phyloP scores from a whole-genome alignment of 2,329 filamentous ascomycete genomes.

The Dactylellina leptospora region DNA sequence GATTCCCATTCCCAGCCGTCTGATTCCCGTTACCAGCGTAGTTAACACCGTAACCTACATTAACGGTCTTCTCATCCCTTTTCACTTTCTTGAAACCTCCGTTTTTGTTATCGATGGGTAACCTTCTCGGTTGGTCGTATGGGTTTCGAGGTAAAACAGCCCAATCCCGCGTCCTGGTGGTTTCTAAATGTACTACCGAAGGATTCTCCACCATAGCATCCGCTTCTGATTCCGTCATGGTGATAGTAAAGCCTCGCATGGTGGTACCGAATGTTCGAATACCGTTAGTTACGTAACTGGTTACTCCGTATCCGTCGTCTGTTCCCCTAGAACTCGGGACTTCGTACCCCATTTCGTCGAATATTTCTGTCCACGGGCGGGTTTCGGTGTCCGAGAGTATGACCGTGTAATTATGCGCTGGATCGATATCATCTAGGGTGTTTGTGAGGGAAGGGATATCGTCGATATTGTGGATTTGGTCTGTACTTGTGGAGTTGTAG shows the following conservation, averaged over 20 bases:
- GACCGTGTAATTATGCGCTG: conserved; percentile 50
- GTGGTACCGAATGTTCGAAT: conserved; percentile 27
- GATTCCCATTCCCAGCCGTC: too few relatives aligned
- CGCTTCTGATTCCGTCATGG: conserved; percentile 37
- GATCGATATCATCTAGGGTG: conserved; percentile 1
- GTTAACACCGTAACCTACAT: too few relatives aligned
- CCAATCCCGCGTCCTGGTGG: conserved; percentile 3
- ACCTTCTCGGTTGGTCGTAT: conserved; percentile 10
- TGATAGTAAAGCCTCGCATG: conserved; percentile 54
- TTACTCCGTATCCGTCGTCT: conserved; percentile 15
- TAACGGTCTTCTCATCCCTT: too few relatives aligned
- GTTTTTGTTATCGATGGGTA: background rate
- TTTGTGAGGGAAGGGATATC: background rate
- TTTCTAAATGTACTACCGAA: conserved; percentile 20
- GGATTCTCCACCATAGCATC: conserved; percentile 15
- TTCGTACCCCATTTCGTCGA: conserved; percentile 53
- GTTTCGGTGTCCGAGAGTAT: conserved; percentile 54
- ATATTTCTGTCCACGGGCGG: conserved; percentile 51
- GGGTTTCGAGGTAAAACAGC: conserved; percentile 39
- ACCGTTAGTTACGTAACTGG: conserved; percentile 40
- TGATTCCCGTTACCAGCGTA: too few relatives aligned
- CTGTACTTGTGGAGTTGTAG: background rate
- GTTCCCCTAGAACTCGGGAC: conserved; percentile 19
- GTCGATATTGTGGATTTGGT: background rate
- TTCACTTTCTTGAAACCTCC: background rate